Evolutionary conservation across 352 stramenopile genomes (phyloP), one percentile per base, ranked within the genome.

Genomic region (Globisporangium parvum): DNA sequence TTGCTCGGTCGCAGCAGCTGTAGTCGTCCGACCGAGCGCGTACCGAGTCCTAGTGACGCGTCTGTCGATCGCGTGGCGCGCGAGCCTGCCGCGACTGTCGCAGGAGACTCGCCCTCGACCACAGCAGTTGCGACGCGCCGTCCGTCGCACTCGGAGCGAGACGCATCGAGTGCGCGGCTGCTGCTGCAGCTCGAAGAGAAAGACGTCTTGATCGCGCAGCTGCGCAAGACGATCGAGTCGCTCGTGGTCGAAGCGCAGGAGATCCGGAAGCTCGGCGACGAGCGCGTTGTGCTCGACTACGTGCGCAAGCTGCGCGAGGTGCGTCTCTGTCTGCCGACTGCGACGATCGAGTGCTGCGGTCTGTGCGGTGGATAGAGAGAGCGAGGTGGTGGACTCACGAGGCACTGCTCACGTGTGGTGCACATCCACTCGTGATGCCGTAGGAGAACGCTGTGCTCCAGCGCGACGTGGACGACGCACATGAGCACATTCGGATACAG

Each of bases 251-350:
- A 95, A 47, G 65, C 70, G 10, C 77, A 93, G 44, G 82, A 95
- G 61, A 83, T 79, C 47, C 65, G 79, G 31, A 87, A 91, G 65
- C 73, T 93, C 9, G 82, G 85, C 18, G 81, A 93, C 65, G 78
- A 95, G 51, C 69, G 72, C 31, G 75, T 83, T 1, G 85, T 95
- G 62, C 65, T 95, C 5, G 79, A 93, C 28, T 95, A 92, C 63
- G 77, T 95, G 17, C 85, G 85, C 18, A 91, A 91, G 47, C 60
- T 95, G 47, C 77, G 85, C 15, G 73, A 91, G 59, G 73, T 84
- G 47, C 17, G 62, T 54, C 6, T n/a, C 14, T n/a, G 37, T n/a
- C 35, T 42, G 37, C 12, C n/a, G n/a, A n/a, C n/a, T n/a, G n/a
- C n/a, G n/a, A n/a, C n/a, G n/a, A n/a, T n/a, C n/a, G n/a, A n/a